Base-by-base conservation (phyloP, 306 rosid species). In the Trifolium dubium region DNA sequence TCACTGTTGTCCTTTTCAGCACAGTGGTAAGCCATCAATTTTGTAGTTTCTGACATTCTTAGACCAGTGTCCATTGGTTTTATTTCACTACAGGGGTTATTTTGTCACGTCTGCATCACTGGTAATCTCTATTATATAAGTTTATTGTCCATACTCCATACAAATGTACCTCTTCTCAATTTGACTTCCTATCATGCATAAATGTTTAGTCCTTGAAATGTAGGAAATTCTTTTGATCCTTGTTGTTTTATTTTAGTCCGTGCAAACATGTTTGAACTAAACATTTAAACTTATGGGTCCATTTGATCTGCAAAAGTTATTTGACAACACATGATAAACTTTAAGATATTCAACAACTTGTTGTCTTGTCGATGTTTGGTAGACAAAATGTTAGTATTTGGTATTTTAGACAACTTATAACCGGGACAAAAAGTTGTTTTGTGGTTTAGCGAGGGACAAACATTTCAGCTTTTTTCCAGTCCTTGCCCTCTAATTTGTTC, bases 1-100 rank as follows among this genome's bases (percentile, higher is more conserved):
- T 90, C 67, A 90, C 90, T 12, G 96, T 95, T 77, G 99, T 95
- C 69, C 99, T 95, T 63, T 60, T 95, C 82, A 95, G 98, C 93
- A 95, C 99, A 32, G 83, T 89, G 97, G 99, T 95, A 79, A 86
- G 89, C 17, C 50, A 49, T 65, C 69, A 46, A 14, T 68, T 32
- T 64, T 67, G 34, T 14, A 31, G 47, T 23, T 80, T 82, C 59
- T 47, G 73, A 40, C 61, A 39, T 65, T 49, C 40, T 44, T 23
- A 13, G n/a, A 59, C 77, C 74, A 6, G 39, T 28, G 19, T 55
- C 53, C 50, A 31, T 19, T n/a, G 39, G 29, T 79, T 79, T 30
- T 63, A 19, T 72, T 51, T 59, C 8, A 60, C 39, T 29, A 8
- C 55, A 17, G 37, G 50, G 47, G 11, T 30, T 69, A 5, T 62